Evolutionary conservation across 768 basidiomycete genomes (phyloP), one percentile per base, ranked within the genome.

Genomic region (Cyclocybe cylindracea): DNA sequence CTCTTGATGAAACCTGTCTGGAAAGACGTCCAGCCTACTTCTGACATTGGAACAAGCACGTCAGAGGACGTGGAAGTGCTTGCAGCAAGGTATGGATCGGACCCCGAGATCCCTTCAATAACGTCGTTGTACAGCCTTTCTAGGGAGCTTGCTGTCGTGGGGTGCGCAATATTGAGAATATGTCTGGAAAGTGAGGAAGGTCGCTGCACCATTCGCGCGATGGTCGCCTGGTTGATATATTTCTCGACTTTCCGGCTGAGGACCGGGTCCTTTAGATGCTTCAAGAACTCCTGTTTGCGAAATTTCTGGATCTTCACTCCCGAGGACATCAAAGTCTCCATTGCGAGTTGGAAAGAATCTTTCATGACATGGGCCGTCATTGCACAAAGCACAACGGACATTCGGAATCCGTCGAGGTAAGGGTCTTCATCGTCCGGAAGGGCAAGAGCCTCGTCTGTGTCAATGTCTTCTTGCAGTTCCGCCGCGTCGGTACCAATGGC

Each of bases 11-110:
- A 90, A 10, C 78, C 83, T 1, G 77, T 74, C 46, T 94, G 66
- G 59, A 93, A 86, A 2, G 80, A 74, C 0, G 78, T 76, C 88
- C 89, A 91, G 29, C 74, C 69, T 7, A 75, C 66, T 53, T 83
- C 80, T 2, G 81, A 77, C 61, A 93, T 69, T 7, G 77, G 66
- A 53, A 66, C 34, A 10, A 50, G 37, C 34, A 51, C 79, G 2
- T 65, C 44, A 3, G 76, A 75, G 18, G 75, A 54, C 9, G 48
- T 60, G 7, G 73, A 66, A 16, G 72, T 67, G 39, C 73, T 63
- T 11, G 78, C 61, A 16, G 84, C 77, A 46, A 88, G 67, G 69
- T 79, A 89, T 1, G 84, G 73, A 38, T 82, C 68, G 1, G 76
- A 65, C 16, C 76, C 82, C 8, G 66, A 59, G 18, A 89, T 68